Base-by-base conservation (phyloP, 371 early-diverging fungal genomes). In the Blakeslea trispora region DNA sequence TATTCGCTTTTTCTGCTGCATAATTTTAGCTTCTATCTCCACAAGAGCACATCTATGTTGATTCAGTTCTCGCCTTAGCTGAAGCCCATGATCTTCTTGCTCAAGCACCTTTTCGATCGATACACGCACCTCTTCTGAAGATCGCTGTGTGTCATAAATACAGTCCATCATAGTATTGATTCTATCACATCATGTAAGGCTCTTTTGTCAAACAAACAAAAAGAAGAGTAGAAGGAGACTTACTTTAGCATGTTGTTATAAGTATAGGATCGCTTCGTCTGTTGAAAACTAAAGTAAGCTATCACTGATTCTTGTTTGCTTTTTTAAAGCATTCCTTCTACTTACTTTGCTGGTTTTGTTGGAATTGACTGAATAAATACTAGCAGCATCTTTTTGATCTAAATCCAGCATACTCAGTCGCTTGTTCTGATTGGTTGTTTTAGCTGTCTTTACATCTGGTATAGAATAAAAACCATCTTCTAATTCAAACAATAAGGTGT, bases 391-490 rank as follows among this genome's bases (percentile, higher is more conserved):
- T 39, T 21, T 21, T 3, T 54, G 21, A 21, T 61, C 68, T 19
- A 60, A 8, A 19, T 60, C 64, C 1, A 60, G 18, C 6, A 55
- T 19, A 46, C 74, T 71, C 7, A 50, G 34, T 45, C 71, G 55
- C 57, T 68, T 70, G 56, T 62, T 64, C n/a, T 63, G 63, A 22
- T 42, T 51, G 37, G 11, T 11, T 1, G 51, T 13, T 11, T 63
- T 17, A 17, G 50, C 52, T 5, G 63, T 53, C 57, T 69, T 59
- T 19, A 70, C 61, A 45, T 81, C 80, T 0, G 81, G 70, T 10
- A 79, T 75, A 15, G 79, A 74, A 50, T 85, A 85, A 47, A 75
- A 81, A 5, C 86, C 86, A 59, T 83, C 77, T 5, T 77, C 69
- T 14, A 85, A 56, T 50, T 74, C 76, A 53, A 84, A 69, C 19